Percentiles rank a stretch among this genome's conserved stretches.
Conservation (phyloP, 345 rosid genomes). For the Combretum micranthum region DNA sequence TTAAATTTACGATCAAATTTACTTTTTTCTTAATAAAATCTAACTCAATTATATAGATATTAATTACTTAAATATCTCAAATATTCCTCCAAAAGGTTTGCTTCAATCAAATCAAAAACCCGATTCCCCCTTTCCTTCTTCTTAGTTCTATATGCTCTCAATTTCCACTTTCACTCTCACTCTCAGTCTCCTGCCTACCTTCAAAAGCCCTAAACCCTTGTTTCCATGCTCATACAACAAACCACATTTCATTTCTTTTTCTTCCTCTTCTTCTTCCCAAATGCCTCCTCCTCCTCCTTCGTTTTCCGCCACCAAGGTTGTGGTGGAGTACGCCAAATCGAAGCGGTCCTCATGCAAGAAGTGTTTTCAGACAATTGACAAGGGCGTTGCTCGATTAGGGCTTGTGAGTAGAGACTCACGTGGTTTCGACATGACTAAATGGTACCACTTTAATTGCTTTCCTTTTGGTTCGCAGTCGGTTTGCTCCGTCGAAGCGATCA, state of each 20-base stretch:
- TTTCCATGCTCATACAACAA: background rate
- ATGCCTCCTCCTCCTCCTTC: constrained; percentile 7
- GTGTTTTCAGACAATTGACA: constrained; percentile 47
- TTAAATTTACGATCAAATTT: too few relatives aligned
- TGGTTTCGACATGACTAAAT: constrained; percentile 63
- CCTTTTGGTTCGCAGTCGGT: constrained; percentile 25
- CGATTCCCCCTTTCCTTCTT: too few relatives aligned
- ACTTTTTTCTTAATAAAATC: too few relatives aligned
- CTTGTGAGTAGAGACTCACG: constrained; percentile 49
- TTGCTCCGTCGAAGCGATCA: constrained; percentile 34
- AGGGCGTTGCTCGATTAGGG: constrained; percentile 56
- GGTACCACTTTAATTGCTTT: constrained; percentile 76
- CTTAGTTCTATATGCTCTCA: background rate
- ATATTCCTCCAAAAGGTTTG: too few relatives aligned
- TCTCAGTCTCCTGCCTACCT: background rate
- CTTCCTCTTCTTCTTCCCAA: background rate
- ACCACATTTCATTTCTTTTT: background rate
- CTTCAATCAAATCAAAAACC: too few relatives aligned
- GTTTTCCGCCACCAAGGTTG: constrained; percentile 28
- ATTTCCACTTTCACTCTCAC: background rate
- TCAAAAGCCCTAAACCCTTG: background rate
- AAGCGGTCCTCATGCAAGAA: constrained; percentile 69
- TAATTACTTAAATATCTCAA: too few relatives aligned
- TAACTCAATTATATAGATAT: too few relatives aligned
- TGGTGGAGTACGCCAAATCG: constrained; percentile 85